phyloP scores from a whole-genome alignment of 768 basidiomycete genomes.

The Suillus americanus region DNA sequence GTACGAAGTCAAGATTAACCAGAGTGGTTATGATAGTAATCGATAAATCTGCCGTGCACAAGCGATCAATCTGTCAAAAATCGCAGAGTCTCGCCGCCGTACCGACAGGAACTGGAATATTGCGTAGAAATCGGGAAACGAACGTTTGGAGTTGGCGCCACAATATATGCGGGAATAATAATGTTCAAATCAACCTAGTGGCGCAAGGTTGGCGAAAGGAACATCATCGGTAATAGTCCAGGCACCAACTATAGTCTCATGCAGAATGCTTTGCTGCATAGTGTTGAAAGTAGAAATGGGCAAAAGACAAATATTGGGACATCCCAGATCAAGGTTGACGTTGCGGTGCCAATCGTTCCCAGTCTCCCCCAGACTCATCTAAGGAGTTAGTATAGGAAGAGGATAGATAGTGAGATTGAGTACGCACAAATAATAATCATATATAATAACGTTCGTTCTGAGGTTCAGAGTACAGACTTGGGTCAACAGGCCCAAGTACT shows the following conservation, averaged over 20 bases:
- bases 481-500: neutral
- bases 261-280: neutral
- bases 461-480: neutral
- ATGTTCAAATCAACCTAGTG: neutral
- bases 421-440: neutral
- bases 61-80: neutral
- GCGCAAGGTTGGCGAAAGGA: neutral
- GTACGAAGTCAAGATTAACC: neutral
- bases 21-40: neutral
- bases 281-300: neutral
- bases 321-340: neutral
- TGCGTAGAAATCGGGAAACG: neutral
- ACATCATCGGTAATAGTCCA: neutral
- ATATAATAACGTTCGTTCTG: neutral
- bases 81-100: neutral
- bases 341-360: neutral
- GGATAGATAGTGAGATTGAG: neutral
- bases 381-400: neutral
- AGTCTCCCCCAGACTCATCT: neutral
- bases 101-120: neutral
- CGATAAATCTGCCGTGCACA: neutral
- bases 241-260: neutral
- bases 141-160: neutral
- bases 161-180: neutral
- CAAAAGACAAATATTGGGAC: neutral